phyloP scores from a whole-genome alignment of 2,329 filamentous ascomycete genomes.

The Stagonosporopsis cucurbitacearum region DNA sequence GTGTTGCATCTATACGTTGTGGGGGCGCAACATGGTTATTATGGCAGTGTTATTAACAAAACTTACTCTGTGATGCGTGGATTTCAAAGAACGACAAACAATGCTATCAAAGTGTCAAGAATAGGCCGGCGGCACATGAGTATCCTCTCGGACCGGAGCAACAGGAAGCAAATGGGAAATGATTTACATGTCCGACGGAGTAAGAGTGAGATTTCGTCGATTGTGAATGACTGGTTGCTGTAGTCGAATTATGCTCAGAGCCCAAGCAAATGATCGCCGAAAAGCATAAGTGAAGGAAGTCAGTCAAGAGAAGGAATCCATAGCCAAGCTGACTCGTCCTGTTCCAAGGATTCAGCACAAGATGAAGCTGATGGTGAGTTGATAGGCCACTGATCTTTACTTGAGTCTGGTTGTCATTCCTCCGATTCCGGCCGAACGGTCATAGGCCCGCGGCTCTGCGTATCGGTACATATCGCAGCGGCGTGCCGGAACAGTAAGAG shows the following conservation, averaged over 20 bases:
- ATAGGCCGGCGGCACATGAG: not conserved
- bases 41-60: not conserved
- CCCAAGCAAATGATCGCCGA: constrained; percentile 14
- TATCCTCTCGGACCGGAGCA: not conserved
- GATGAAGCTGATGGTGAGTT: constrained; percentile 12
- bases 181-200: not conserved
- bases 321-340: constrained; percentile 20
- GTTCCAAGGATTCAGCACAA: constrained; percentile 18
- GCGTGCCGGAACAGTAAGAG: constrained; percentile 28
- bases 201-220: not conserved
- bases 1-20: not conserved
- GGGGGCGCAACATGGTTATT: not conserved
- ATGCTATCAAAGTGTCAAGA: not conserved
- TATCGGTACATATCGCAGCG: constrained; percentile 19
- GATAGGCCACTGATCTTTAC: constrained; percentile 31
- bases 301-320: constrained; percentile 5
- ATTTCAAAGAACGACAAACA: not conserved
- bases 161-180: not conserved
- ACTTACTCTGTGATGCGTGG: not conserved
- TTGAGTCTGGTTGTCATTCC: constrained; percentile 32
- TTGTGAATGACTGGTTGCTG: not conserved
- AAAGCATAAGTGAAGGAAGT: constrained; percentile 11
- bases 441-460: constrained; percentile 28
- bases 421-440: constrained; percentile 37
- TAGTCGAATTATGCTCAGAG: constrained; percentile 11